Evolutionary conservation across 257 asterid species (phyloP), one percentile per base, ranked within the genome.

Genomic region (Solanum chaucha): DNA sequence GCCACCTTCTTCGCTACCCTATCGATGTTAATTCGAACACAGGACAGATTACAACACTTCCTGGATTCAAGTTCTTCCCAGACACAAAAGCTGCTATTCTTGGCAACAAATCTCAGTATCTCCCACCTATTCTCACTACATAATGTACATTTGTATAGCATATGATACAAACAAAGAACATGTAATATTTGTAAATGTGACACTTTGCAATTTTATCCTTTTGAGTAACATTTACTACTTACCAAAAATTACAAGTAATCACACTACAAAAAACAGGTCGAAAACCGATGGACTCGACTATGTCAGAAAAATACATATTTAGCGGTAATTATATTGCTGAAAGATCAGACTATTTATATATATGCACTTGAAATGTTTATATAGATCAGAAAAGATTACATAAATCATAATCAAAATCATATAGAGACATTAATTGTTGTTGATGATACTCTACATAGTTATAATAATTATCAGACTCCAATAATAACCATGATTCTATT

Each of bases 81-180:
- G 98, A 97, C 86, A 94, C 99, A 6, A 94, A 93, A 91, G 98
- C 99, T 51, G 90, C 70, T n/a, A 94, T 96, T 73, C 98, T 94
- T 74, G 98, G 99, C 38, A 88, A 88, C 13, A 90, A 35, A 85
- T 92, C 95, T 12, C 93, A 91, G 0, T 88, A 64, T 80, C 94
- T 95, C 75, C 98, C 96, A 20, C 93, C 97, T 10, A 90, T 90
- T 86, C 98, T 96, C 87, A 94, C 98, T 55, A 96, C 98, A 55
- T 95, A 87, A 91, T 40, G 68, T 28, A 17, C 67, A 80, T 6
- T 28, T 46, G n/a, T 55, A 13, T 17, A 65, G 22, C 44, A 40
- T 85, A 4, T 44, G 51, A 6, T 46, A 80, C 67, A n/a, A 80
- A 46, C 19, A 38, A 28, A 78, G 26, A 78, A 44, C 84, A 26